Evolutionary conservation across 2,329 filamentous ascomycete genomes (phyloP), one percentile per base, ranked within the genome.

Genomic region (Fusarium sublunatum): DNA sequence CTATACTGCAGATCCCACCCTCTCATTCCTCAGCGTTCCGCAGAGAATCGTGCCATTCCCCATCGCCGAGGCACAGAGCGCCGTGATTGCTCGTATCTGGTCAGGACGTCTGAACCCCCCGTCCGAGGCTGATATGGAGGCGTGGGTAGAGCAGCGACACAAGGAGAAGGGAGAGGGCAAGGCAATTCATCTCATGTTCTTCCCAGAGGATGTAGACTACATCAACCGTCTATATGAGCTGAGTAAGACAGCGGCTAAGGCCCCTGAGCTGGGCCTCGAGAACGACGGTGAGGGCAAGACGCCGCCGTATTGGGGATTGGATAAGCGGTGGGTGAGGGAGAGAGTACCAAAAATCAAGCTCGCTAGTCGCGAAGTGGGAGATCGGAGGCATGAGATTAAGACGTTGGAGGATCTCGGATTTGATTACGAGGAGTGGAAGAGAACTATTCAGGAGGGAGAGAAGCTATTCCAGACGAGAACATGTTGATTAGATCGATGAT

Each of bases 11-110:
- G 81, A 87, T 25, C 88, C 89, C 0, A 91, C 87, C 0, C 78
- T 93, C 0, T 85, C 83, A 0, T 89, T 93, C 70, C 80, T 88
- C 3, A 85, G 83, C 1, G 77, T 92, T 10, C 85, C 86, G 4
- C 87, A 90, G 67, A 86, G 88, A 45, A 82, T 92, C 25, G 88
- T 92, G 3, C 91, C 91, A 0, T 92, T 93, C 61, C 88, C 88
- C 0, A 72, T 91, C 7, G 83, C 87, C 0, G 89, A 93, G 73
- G 87, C 84, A 1, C 90, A 93, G 70, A 82, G 83, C 2, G 86
- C 89, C 0, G 83, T 89, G 2, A 78, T 92, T 13, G 85, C 89
- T 0, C 82, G 89, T 2, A 81, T 91, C 0, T 91, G 87, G 79
- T 83, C 89, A 0, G 85, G 85, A 0, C 81, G 88, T 0, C 75